Evolutionary conservation across 768 basidiomycete genomes (phyloP).

Genomic region (Phlebiopsis gigantea): DNA sequence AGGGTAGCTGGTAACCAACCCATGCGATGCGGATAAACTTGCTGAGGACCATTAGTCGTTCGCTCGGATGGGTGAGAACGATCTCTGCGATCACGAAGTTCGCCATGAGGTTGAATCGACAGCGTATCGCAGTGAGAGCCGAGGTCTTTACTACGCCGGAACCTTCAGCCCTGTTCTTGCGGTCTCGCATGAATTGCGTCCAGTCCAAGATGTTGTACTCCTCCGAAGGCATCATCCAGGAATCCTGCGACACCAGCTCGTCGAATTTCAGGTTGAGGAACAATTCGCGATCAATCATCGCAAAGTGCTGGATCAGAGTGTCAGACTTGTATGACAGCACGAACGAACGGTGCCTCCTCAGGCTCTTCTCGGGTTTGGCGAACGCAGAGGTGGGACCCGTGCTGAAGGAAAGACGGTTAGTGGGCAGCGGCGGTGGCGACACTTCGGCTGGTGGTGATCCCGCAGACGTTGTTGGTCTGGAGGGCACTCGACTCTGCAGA

Average conservation of each 20-base stretch:
- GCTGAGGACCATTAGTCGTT: constrained; percentile 58
- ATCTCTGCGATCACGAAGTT: constrained; percentile 81
- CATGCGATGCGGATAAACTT: constrained; percentile 87
- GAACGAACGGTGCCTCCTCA: constrained; percentile 62
- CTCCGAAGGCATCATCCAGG: constrained; percentile 54
- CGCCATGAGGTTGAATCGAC: constrained; percentile 79
- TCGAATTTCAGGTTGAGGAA: constrained; percentile 84
- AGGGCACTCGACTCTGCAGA: constrained; percentile 50
- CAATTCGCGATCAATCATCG: constrained; percentile 85
- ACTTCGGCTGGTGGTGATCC: constrained; percentile 22
- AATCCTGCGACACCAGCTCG: constrained; percentile 70
- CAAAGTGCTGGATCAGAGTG: constrained; percentile 68
- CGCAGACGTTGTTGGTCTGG: constrained; percentile 30
- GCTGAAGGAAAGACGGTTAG: constrained; percentile 30
- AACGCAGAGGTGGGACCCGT: constrained; percentile 2
- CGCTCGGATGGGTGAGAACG: constrained; percentile 61
- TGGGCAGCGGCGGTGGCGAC: constrained; percentile 4
- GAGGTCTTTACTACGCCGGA: constrained; percentile 57
- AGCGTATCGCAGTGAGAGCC: constrained; percentile 68
- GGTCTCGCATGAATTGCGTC: constrained; percentile 74
- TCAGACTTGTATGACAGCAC: constrained; percentile 59
- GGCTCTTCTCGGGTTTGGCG: constrained; percentile 9
- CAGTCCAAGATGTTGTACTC: constrained; percentile 74
- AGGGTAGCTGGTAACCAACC: constrained; percentile 39
- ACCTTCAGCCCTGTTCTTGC: constrained; percentile 61